Percentiles rank a stretch among this genome's conserved stretches.
phyloP scores from a whole-genome alignment of 2,329 filamentous ascomycete species.

The Colletotrichum sp. region DNA sequence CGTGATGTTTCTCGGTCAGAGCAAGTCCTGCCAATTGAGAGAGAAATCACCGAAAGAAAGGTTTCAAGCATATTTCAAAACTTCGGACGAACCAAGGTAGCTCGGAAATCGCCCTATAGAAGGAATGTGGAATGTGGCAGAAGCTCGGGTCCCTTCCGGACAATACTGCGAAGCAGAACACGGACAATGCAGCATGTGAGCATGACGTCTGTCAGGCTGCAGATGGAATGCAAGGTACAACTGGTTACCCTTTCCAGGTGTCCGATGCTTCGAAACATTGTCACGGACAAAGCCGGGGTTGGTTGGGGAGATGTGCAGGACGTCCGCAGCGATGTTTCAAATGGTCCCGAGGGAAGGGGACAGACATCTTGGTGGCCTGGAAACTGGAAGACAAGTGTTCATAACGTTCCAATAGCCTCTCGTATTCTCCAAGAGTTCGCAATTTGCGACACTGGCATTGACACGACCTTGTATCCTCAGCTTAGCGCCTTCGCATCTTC shows the following conservation, averaged over 20 bases:
- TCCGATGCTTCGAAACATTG: constrained; percentile 2
- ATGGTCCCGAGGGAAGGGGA: neutral
- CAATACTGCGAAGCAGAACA: neutral
- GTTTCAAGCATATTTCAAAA: neutral
- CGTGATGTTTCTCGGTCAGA: neutral
- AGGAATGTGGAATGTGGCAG: neutral
- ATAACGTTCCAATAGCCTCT: neutral
- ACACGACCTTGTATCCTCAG: neutral
- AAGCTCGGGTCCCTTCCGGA: neutral
- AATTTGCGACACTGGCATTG: neutral
- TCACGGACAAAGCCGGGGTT: neutral
- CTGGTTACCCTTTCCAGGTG: neutral
- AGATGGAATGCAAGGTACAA: neutral
- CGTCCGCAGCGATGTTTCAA: neutral
- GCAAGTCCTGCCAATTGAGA: neutral
- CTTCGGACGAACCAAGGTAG: constrained; percentile 1
- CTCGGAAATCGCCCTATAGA: neutral
- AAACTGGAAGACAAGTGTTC: neutral
- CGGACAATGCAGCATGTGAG: neutral
- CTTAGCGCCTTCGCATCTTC: neutral
- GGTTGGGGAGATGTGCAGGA: neutral
- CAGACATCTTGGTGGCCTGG: neutral
- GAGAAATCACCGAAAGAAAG: neutral
- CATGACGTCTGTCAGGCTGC: neutral
- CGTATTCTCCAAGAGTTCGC: neutral